Conservation (phyloP, 192 early-diverging fungal species). For the Umbelopsis vinacea region DNA sequence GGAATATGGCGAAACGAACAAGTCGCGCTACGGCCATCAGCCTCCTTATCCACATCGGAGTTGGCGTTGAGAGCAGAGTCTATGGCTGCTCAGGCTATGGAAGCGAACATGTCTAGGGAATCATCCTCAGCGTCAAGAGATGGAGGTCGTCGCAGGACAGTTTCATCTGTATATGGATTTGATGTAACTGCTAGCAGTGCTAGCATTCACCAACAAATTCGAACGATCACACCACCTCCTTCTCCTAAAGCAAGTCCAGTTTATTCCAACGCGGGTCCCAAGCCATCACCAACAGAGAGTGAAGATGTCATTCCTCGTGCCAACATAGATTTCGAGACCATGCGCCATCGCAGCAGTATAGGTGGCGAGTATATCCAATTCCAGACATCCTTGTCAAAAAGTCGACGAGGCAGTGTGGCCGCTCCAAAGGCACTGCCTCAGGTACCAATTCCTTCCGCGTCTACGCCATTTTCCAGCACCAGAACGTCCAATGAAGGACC, state of each 20-base stretch:
- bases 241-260: background rate
- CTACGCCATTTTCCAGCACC: background rate
- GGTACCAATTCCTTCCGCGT: background rate
- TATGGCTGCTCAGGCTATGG: slow-evolving; percentile 8
- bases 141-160: background rate
- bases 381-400: background rate
- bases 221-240: slow-evolving; percentile 3
- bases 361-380: slow-evolving; percentile 18
- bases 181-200: slow-evolving; percentile 11
- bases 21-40: background rate
- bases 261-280: background rate
- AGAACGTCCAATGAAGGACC: background rate
- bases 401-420: background rate
- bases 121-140: background rate
- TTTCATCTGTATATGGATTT: slow-evolving; percentile 14
- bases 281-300: background rate
- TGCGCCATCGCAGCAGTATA: slow-evolving; percentile 16
- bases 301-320: slow-evolving; percentile 10
- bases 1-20: slow-evolving; percentile 13
- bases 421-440: slow-evolving; percentile 4
- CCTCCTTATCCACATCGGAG: slow-evolving; percentile 8
- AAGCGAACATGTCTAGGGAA: background rate
- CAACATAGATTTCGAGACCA: slow-evolving; percentile 13
- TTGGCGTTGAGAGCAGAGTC: background rate
- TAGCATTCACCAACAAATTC: slow-evolving; percentile 4